A percentile compares a stretch with the other conserved stretches of the same genome.
Evolutionary conservation across 2,329 filamentous ascomycete genomes (phyloP).

Genomic region (Penicillium sp.): DNA sequence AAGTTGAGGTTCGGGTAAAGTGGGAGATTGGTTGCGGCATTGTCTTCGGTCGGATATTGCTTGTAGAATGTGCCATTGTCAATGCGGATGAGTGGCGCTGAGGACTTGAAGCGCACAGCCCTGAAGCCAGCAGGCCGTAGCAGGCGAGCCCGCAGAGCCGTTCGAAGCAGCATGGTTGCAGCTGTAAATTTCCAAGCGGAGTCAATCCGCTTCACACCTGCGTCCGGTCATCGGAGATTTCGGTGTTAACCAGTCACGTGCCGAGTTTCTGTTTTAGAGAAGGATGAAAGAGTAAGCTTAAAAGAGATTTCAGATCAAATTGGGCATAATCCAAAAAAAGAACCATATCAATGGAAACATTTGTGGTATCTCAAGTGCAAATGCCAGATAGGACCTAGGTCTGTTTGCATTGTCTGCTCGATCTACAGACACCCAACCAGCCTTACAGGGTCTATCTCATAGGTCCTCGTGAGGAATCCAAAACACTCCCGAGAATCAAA

Average conservation of each 20-base stretch:
- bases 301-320: too few relatives aligned
- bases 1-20: conserved; percentile 74
- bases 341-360: not conserved
- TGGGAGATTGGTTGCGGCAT: conserved; percentile 58
- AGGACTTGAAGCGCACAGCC: conserved; percentile 12
- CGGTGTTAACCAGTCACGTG: conserved; percentile 10
- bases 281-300: not conserved
- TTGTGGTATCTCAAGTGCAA: not conserved
- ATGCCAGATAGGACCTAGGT: not conserved
- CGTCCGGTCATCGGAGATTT: conserved; percentile 6
- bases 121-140: conserved; percentile 1
- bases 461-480: too few relatives aligned
- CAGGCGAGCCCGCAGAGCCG: conserved; percentile 13
- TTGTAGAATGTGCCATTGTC: conserved; percentile 81
- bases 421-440: too few relatives aligned
- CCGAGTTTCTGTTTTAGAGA: not conserved
- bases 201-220: not conserved
- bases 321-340: not conserved
- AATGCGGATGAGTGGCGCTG: conserved; percentile 67
- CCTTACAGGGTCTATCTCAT: too few relatives aligned
- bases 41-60: conserved; percentile 62
- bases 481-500: too few relatives aligned
- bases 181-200: not conserved
- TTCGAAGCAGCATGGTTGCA: conserved; percentile 20
- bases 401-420: not conserved